Evolutionary conservation across 163 green algal species (phyloP).

Genomic region (Smithsoniella earleae): DNA sequence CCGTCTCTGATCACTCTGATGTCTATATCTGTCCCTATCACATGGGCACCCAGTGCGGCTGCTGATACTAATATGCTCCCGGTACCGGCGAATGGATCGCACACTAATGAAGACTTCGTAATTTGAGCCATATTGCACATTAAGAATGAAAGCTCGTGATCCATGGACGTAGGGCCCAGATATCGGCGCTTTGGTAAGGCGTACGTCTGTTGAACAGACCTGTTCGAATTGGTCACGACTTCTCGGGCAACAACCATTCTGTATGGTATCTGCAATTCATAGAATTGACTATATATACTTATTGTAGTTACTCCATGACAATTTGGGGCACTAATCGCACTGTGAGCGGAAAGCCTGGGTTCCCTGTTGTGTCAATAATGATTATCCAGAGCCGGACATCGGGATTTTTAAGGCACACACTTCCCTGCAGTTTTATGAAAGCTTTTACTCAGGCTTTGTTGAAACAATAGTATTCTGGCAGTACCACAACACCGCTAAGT

Average conservation of each 20-base stretch:
- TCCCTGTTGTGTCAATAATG: constrained; percentile 31
- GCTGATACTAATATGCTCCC: constrained; percentile 81
- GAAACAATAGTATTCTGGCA: too few species aligned
- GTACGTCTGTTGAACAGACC: constrained; percentile 44
- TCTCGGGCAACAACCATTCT: background rate
- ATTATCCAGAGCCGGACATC: constrained; percentile 52
- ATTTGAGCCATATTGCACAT: constrained; percentile 84
- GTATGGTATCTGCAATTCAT: constrained; percentile 26
- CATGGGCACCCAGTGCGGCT: constrained; percentile 61
- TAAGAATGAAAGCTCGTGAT: constrained; percentile 86
- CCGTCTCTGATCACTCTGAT: constrained; percentile 62
- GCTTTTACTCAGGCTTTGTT: too few species aligned
- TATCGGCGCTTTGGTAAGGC: constrained; percentile 65
- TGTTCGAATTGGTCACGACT: background rate
- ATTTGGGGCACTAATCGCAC: too few species aligned
- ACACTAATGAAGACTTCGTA: background rate
- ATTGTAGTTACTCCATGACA: too few species aligned
- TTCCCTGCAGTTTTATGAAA: too few species aligned
- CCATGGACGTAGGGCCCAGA: constrained; percentile 92
- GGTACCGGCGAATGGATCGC: constrained; percentile 48
- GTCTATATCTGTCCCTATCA: constrained; percentile 85
- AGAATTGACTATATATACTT: too few species aligned
- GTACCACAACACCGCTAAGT: too few species aligned
- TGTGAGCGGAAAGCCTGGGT: constrained; percentile 3
- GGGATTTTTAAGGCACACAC: constrained; percentile 45